Percentiles rank a stretch among this genome's conserved stretches.
These are phyloP conservation scores for Candida nitratophila DNA, from an alignment of 805 yeast species.

Conservation along the genomic window DNA sequence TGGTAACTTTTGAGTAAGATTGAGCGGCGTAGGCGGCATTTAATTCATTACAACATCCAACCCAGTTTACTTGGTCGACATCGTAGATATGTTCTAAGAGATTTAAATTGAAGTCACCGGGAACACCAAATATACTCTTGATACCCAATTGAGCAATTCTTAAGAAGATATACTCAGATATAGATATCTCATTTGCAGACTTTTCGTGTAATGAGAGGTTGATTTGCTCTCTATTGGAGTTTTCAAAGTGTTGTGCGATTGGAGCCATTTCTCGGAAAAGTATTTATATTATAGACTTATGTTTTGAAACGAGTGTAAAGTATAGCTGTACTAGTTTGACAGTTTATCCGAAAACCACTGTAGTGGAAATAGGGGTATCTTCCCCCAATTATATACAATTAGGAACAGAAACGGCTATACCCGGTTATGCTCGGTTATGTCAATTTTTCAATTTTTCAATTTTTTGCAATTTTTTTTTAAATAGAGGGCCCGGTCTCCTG, in stretches of 20 bases:
- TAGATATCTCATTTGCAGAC: constrained; percentile 12
- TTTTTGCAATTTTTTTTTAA: no score
- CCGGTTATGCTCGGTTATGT: background rate
- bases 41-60: constrained; percentile 45
- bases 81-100: constrained; percentile 39
- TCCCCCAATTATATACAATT: no score
- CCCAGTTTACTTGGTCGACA: constrained; percentile 22
- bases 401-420: no score
- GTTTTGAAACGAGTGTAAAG: no score
- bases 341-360: no score
- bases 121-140: constrained; percentile 46
- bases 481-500: no score
- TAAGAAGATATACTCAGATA: constrained; percentile 39
- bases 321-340: no score
- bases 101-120: constrained; percentile 54
- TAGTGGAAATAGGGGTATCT: no score
- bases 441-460: no score
- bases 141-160: constrained; percentile 38
- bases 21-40: constrained; percentile 46
- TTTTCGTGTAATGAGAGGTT: background rate
- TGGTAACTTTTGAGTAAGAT: constrained; percentile 34
- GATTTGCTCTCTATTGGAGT: background rate
- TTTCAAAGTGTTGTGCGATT: background rate
- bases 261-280: constrained; percentile 1
- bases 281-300: no score